Evolutionary conservation across 1,139 yeast genomes (phyloP).

Genomic region (Protomyces gravidus): DNA sequence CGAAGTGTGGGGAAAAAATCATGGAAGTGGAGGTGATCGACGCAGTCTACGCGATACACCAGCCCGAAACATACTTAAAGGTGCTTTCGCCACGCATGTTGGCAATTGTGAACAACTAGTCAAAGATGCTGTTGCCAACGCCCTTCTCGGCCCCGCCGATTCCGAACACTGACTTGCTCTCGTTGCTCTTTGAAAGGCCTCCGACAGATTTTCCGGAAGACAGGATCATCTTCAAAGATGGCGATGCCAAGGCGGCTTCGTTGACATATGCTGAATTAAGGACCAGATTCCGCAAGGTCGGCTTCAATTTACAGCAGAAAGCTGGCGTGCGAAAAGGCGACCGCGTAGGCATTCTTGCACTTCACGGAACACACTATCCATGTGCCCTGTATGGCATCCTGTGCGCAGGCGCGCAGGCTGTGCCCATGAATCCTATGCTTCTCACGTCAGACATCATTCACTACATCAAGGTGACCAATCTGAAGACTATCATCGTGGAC

Average conservation of each 20-base stretch:
- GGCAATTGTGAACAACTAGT: too few species aligned
- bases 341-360: conserved; percentile 1
- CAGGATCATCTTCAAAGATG: conserved; percentile 2
- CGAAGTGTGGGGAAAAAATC: too few species aligned
- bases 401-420: conserved; percentile 12
- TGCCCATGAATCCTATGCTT: conserved; percentile 2
- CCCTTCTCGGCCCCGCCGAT: conserved; percentile 5
- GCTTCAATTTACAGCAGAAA: neutral
- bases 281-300: neutral
- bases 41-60: too few species aligned
- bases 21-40: too few species aligned
- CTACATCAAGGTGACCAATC: conserved; percentile 6
- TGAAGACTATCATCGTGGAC: conserved; percentile 3
- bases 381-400: conserved; percentile 1
- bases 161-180: conserved; percentile 2
- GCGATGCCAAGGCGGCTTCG: neutral
- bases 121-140: neutral
- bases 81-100: too few species aligned
- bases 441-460: neutral
- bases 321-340: neutral
- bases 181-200: conserved; percentile 2
- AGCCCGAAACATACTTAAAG: too few species aligned
- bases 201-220: neutral
- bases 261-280: neutral
- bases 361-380: conserved; percentile 13